These are phyloP conservation scores for Trypanosoma theileri DNA, from an alignment of 208 protist genomes.

Conservation along the genomic window DNA sequence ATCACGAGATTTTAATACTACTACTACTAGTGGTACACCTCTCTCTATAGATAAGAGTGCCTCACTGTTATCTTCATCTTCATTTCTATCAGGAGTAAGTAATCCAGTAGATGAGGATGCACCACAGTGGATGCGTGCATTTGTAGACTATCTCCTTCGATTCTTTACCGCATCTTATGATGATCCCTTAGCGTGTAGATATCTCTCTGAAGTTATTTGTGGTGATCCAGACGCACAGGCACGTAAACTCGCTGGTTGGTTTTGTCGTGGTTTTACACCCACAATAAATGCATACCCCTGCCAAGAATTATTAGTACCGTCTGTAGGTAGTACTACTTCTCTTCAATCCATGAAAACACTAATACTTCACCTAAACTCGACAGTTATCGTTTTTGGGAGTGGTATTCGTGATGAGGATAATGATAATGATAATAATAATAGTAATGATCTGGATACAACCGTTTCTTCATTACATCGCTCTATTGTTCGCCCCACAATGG, in stretches of 20 bases:
- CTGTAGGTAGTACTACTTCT: not conserved
- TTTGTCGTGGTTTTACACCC: slow-evolving; percentile 31
- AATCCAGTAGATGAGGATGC: not conserved
- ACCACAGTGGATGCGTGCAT: slow-evolving; percentile 21
- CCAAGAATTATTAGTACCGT: not conserved
- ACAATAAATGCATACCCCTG: slow-evolving; percentile 10
- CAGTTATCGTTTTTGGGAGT: slow-evolving; percentile 25
- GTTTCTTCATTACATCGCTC: not conserved
- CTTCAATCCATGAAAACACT: not conserved
- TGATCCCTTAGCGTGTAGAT: slow-evolving; percentile 1
- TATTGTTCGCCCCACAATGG: not conserved
- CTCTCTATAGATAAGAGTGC: not conserved
- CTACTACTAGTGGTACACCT: not conserved
- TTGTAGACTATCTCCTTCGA: slow-evolving; percentile 21
- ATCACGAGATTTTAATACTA: not conserved
- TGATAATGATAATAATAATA: not conserved
- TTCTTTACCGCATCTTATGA: slow-evolving; percentile 18
- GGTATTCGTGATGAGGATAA: slow-evolving; percentile 7
- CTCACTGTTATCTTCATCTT: not conserved
- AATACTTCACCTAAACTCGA: slow-evolving; percentile 21
- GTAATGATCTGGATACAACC: not conserved
- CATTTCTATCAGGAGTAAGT: not conserved
- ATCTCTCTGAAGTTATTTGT: slow-evolving; percentile 18
- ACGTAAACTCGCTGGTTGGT: slow-evolving; percentile 21
- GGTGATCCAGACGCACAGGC: not conserved